Percentiles rank a stretch among this genome's conserved stretches.
Conservation (phyloP, 1,284 basidiomycete genomes). For the Trichosporon sp. region DNA sequence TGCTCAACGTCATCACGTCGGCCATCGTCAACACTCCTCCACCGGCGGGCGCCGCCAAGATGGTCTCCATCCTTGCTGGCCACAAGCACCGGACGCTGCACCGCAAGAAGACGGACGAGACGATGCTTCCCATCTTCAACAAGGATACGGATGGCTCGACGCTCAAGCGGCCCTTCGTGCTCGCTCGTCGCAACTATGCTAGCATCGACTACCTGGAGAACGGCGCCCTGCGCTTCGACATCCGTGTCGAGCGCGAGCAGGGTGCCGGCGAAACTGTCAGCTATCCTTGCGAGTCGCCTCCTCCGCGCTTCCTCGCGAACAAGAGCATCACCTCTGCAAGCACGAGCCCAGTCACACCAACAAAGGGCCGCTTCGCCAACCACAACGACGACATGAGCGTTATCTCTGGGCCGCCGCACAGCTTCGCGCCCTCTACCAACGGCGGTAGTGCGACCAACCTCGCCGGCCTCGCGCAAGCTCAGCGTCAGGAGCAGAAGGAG, state of each 20-base stretch:
- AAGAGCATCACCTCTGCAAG: not conserved
- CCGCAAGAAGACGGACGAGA: constrained; percentile 62
- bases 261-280: constrained; percentile 70
- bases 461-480: not conserved
- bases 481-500: not conserved
- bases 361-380: not conserved
- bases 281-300: constrained; percentile 49
- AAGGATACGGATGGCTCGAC: constrained; percentile 69
- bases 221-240: constrained; percentile 74
- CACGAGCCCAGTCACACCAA: not conserved
- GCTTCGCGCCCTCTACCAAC: not conserved
- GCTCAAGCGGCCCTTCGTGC: constrained; percentile 3
- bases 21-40: constrained; percentile 58
- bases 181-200: constrained; percentile 83
- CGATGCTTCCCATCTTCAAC: constrained; percentile 76
- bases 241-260: constrained; percentile 78
- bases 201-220: constrained; percentile 59
- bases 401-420: not conserved
- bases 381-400: not conserved
- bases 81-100: constrained; percentile 82
- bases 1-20: constrained; percentile 60
- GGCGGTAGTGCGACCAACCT: not conserved
- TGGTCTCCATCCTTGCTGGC: constrained; percentile 72
- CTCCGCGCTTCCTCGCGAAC: constrained; percentile 21
- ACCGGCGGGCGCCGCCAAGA: constrained; percentile 66